Evolutionary conservation across 148 eudicot genomes (phyloP).

Genomic region (Nepenthes mirabilis): DNA sequence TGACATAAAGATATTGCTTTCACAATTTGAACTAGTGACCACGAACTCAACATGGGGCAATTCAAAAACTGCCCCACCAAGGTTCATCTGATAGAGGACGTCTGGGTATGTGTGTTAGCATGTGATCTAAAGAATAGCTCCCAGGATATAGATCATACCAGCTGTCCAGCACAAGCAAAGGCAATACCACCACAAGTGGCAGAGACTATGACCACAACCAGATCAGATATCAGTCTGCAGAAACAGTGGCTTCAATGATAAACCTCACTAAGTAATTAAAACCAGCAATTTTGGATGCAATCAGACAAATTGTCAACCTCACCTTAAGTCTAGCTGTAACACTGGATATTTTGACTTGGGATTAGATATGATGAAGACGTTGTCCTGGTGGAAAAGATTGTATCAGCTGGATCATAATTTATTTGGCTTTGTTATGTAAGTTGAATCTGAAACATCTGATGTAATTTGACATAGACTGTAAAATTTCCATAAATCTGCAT

Average conservation of each 20-base stretch:
- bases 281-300: neutral
- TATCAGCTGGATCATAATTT: slow-evolving; percentile 5
- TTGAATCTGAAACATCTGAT: neutral
- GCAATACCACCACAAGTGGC: slow-evolving; percentile 99
- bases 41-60: neutral
- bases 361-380: slow-evolving; percentile 94
- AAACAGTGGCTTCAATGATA: slow-evolving; percentile 4
- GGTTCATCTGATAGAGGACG: too few relatives aligned
- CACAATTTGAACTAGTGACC: neutral
- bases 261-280: neutral
- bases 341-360: slow-evolving; percentile 86
- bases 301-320: slow-evolving; percentile 2
- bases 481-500: neutral
- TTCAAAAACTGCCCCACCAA: too few relatives aligned
- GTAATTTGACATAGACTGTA: neutral
- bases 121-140: neutral
- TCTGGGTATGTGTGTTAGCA: too few relatives aligned
- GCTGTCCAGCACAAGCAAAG: slow-evolving; percentile 97
- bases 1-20: neutral
- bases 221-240: slow-evolving; percentile 85
- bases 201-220: slow-evolving; percentile 91
- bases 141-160: slow-evolving; percentile 33
- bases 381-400: slow-evolving; percentile 46
- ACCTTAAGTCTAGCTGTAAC: slow-evolving; percentile 90
- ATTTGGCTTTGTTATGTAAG: neutral